Percentiles rank a stretch among this genome's conserved stretches.
These are phyloP conservation scores for Panaeolus papilionaceus DNA, from an alignment of 768 basidiomycete species.

Conservation along the genomic window DNA sequence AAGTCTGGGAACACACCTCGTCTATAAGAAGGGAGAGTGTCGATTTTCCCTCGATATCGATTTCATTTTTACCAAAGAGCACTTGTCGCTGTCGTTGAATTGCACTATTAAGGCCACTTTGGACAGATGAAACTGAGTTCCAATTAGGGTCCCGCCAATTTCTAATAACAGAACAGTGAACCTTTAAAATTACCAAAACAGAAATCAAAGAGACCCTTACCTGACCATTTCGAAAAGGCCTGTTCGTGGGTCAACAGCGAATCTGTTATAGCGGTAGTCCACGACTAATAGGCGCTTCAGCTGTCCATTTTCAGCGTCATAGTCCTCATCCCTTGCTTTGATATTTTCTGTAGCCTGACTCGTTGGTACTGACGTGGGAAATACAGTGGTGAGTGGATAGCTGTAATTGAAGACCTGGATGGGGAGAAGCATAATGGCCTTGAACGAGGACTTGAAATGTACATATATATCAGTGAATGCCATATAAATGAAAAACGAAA, in stretches of 20 bases:
- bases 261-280: conserved; percentile 93
- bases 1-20: conserved; percentile 60
- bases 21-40: conserved; percentile 80
- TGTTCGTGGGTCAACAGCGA: conserved; percentile 83
- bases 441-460: conserved; percentile 75
- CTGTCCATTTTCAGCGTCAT: conserved; percentile 38
- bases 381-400: conserved; percentile 81
- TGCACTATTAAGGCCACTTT: conserved; percentile 62
- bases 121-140: conserved; percentile 65
- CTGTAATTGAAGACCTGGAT: conserved; percentile 74
- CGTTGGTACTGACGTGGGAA: conserved; percentile 49
- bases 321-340: conserved; percentile 38
- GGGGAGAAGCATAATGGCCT: conserved; percentile 80
- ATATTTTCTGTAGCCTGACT: conserved; percentile 36
- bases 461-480: conserved; percentile 16
- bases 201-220: conserved; percentile 46
- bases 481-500: background rate
- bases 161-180: conserved; percentile 46
- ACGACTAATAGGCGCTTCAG: conserved; percentile 68
- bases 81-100: conserved; percentile 68
- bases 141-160: conserved; percentile 90
- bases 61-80: conserved; percentile 85
- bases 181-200: conserved; percentile 6
- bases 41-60: conserved; percentile 91
- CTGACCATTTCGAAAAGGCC: conserved; percentile 85